Conservation (phyloP, 2,329 filamentous ascomycete species). For the Xylaria sp. region DNA sequence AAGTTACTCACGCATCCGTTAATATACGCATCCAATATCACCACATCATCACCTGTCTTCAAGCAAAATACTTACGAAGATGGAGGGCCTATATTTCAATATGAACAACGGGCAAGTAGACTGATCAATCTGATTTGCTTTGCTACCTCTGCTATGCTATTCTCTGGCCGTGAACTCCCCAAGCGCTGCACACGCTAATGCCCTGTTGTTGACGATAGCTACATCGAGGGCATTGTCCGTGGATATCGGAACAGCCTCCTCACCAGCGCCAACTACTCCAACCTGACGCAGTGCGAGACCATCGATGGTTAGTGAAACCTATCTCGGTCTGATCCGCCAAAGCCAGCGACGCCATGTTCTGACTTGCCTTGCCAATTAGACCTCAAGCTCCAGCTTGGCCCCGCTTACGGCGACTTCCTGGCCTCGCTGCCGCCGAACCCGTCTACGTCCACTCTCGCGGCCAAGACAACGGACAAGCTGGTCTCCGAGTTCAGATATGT, state of each 20-base stretch:
- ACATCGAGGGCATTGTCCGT: constrained; percentile 94
- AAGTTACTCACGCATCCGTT: constrained; percentile 4
- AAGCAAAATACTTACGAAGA: constrained; percentile 38
- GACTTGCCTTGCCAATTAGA: constrained; percentile 48
- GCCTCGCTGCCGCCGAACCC: constrained; percentile 90
- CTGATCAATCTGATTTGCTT: not conserved
- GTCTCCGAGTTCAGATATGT: constrained; percentile 97
- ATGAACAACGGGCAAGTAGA: constrained; percentile 75
- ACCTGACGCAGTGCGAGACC: constrained; percentile 94
- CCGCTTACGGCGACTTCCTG: constrained; percentile 95
- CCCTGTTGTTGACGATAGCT: constrained; percentile 49
- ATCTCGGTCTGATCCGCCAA: not conserved
- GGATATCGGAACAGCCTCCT: constrained; percentile 94
- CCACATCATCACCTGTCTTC: constrained; percentile 18
- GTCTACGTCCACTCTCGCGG: constrained; percentile 88
- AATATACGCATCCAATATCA: constrained; percentile 14
- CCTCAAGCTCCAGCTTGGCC: constrained; percentile 94
- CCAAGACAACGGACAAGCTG: constrained; percentile 96
- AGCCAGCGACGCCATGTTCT: not conserved
- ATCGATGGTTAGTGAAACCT: constrained; percentile 68
- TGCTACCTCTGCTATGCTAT: not conserved
- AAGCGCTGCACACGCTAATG: constrained; percentile 1
- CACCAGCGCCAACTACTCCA: constrained; percentile 85
- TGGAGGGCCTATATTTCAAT: constrained; percentile 94
- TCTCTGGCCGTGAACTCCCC: constrained; percentile 16